Evolutionary conservation across 805 yeast species (phyloP), one percentile per base, ranked within the genome.

Genomic region (Kuraishia hungarica): DNA sequence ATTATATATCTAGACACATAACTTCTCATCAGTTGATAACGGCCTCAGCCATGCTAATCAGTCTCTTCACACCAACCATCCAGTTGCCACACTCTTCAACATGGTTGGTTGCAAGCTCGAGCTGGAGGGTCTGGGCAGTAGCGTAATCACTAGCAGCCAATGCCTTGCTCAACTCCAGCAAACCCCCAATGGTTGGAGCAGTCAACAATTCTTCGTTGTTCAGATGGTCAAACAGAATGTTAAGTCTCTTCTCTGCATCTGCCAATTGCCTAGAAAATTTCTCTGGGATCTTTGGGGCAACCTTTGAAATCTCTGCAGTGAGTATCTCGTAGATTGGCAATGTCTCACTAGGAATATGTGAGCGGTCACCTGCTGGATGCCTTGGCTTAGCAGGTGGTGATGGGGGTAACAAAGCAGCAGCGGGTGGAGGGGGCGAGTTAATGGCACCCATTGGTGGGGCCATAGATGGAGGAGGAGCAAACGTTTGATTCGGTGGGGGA

Each of bases 21-120:
- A 57, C 13, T 48, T 51, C 2, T 19, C 11, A 47, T 23, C 55
- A 1, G 57, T 39, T 28, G 23, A 51, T 17, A 20, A 51, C 59
- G 43, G 76, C 84, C 61, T 80, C 82, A 17, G 76, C 82, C 80
- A 94, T 89, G 59, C 86, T 86, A 58, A 93, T 83, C 59, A 94
- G 78, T 62, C 97, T 83, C 70, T 87, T 90, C 51, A 94, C 86
- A 62, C 99, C 99, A 35, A 87, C 82, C 73, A 87, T 81, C 99
- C 99, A 94, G 63, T 86, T 83, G 15, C 96, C 97, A 59, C 87
- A 82, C 68, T 92, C 96, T 23, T 79, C 81, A 23, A 85, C 78
- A 58, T 81, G 78, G 43, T 80, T 78, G 7, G 89, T 78, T 22
- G 87, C 80, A 57, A 94, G 78, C 53, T 82, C 81, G 39, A 75